phyloP scores from a whole-genome alignment of 257 asterid species.

The Plantago major region DNA sequence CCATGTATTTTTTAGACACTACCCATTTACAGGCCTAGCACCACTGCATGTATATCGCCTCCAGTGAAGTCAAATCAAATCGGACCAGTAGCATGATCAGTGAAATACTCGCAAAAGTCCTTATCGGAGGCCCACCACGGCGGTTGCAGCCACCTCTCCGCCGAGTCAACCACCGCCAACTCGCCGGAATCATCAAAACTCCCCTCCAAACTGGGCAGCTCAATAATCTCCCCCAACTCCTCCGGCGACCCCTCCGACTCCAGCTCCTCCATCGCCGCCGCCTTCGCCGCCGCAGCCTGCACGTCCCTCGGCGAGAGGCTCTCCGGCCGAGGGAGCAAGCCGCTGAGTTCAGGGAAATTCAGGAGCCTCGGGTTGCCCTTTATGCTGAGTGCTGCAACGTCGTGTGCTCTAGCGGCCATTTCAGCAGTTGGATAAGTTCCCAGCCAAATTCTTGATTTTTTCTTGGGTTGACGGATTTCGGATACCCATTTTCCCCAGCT shows the following conservation, averaged over 20 bases:
- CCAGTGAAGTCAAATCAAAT: not conserved
- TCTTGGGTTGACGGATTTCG: conserved; percentile 67
- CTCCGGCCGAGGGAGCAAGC: conserved; percentile 54
- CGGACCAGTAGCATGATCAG: conserved; percentile 24
- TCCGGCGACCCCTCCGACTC: conserved; percentile 34
- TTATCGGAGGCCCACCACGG: conserved; percentile 52
- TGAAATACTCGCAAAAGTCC: conserved; percentile 37
- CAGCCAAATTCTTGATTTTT: conserved; percentile 70
- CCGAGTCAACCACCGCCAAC: conserved; percentile 50
- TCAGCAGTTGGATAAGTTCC: conserved; percentile 68
- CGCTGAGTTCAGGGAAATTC: conserved; percentile 52
- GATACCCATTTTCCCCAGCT: conserved; percentile 88
- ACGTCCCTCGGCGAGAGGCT: conserved; percentile 51
- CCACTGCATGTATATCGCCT: not conserved
- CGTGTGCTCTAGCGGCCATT: conserved; percentile 80
- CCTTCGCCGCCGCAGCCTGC: conserved; percentile 69
- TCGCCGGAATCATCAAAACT: conserved; percentile 33
- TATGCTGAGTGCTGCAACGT: conserved; percentile 61
- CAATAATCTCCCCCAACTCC: conserved; percentile 68
- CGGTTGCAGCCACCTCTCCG: conserved; percentile 54
- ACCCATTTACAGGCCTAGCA: too few relatives aligned
- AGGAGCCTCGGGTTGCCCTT: conserved; percentile 47
- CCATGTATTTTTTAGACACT: too few relatives aligned
- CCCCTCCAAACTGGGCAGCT: conserved; percentile 75
- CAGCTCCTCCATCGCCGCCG: conserved; percentile 67